Conservation (phyloP, 192 early-diverging fungal species). For the Linnemannia hyalina region DNA sequence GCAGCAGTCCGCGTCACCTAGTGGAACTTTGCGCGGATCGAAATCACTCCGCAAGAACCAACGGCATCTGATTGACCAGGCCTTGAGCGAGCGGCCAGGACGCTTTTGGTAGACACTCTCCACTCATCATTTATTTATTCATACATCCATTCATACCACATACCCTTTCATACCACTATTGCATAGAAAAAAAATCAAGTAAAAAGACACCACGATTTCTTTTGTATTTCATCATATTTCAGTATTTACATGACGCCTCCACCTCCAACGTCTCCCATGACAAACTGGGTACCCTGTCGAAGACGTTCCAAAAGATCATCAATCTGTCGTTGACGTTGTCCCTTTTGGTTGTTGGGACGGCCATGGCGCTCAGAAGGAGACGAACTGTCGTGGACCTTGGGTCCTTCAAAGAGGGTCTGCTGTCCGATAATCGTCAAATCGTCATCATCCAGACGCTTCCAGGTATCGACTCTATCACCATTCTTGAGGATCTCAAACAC, state of each 20-base stretch:
- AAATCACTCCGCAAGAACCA: conserved; percentile 41
- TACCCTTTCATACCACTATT: background rate
- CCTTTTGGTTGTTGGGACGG: background rate
- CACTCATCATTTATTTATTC: background rate
- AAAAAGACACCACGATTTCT: background rate
- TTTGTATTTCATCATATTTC: background rate
- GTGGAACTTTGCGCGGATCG: background rate
- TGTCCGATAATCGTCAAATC: conserved; percentile 47
- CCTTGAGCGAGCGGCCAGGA: conserved; percentile 9
- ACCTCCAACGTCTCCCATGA: conserved; percentile 16
- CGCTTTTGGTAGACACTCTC: conserved; percentile 11
- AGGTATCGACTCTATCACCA: conserved; percentile 56
- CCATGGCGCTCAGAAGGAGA: background rate
- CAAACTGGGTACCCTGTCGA: conserved; percentile 24
- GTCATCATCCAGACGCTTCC: conserved; percentile 60
- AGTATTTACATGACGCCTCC: background rate
- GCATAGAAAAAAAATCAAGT: background rate
- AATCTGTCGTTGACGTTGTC: background rate
- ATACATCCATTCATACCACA: conserved; percentile 6
- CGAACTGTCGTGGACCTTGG: background rate
- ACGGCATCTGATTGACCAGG: conserved; percentile 40
- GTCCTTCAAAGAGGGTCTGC: conserved; percentile 54
- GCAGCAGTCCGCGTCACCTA: background rate
- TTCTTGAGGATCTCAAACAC: conserved; percentile 50
- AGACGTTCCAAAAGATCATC: conserved; percentile 26